Evolutionary conservation across 768 basidiomycete species (phyloP).

Genomic region (Serendipita sp.): DNA sequence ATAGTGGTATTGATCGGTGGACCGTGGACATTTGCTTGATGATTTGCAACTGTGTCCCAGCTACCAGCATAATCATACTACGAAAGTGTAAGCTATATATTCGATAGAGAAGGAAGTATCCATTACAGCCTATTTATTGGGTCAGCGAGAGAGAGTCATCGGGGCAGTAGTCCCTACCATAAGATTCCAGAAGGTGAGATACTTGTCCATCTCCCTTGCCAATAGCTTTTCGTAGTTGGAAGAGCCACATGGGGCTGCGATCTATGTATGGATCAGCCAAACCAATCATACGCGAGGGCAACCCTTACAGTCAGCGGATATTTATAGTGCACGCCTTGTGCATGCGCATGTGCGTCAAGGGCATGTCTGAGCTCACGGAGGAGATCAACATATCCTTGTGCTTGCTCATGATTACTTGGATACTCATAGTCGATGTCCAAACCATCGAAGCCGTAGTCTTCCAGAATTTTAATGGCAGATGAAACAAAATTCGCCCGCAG

Average conservation of each 20-base stretch:
- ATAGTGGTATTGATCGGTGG: slow-evolving; percentile 40
- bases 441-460: slow-evolving; percentile 85
- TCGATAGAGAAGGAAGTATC: slow-evolving; percentile 4
- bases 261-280: slow-evolving; percentile 25
- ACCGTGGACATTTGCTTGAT: slow-evolving; percentile 77
- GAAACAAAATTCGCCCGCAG: slow-evolving; percentile 64
- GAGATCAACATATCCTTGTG: slow-evolving; percentile 67
- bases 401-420: slow-evolving; percentile 61
- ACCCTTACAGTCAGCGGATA: slow-evolving; percentile 57
- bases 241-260: slow-evolving; percentile 85
- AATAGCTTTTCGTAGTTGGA: slow-evolving; percentile 68
- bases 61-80: slow-evolving; percentile 23
- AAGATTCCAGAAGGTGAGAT: slow-evolving; percentile 91
- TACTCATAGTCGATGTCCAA: slow-evolving; percentile 91
- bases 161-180: slow-evolving; percentile 39
- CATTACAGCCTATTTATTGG: background rate
- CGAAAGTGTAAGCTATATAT: background rate
- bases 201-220: slow-evolving; percentile 69
- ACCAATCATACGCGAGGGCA: background rate
- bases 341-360: slow-evolving; percentile 56
- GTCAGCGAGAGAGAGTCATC: slow-evolving; percentile 35
- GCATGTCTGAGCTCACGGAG: slow-evolving; percentile 56
- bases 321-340: slow-evolving; percentile 40
- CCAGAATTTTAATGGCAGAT: slow-evolving; percentile 59
- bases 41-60: slow-evolving; percentile 26